Percentiles rank a stretch among this genome's conserved stretches.
These are phyloP conservation scores for Orychophragmus violaceus DNA, from an alignment of 345 rosid species.

Conservation along the genomic window DNA sequence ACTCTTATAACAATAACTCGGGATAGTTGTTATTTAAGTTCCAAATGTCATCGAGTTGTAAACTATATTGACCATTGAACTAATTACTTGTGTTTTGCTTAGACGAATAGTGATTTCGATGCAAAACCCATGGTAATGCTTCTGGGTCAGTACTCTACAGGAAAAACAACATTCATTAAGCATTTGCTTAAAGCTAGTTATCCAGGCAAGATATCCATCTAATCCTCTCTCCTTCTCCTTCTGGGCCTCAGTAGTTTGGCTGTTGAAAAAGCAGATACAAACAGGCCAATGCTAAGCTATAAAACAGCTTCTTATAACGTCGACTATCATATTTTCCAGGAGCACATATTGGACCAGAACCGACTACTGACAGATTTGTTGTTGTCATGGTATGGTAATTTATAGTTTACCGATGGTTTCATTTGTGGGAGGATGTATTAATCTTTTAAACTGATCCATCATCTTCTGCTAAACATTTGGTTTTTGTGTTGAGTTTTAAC, in stretches of 20 bases:
- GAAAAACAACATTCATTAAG: slow-evolving; percentile 95
- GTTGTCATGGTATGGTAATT: slow-evolving; percentile 73
- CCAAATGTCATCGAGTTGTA: neutral
- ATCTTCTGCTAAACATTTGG: neutral
- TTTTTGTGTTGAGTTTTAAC: neutral
- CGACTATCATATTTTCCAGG: slow-evolving; percentile 45
- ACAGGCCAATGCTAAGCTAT: neutral
- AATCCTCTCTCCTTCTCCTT: neutral
- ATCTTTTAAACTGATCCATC: neutral
- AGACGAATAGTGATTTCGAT: slow-evolving; percentile 91
- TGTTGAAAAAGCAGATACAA: neutral
- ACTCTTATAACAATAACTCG: neutral
- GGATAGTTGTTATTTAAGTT: slow-evolving; percentile 12
- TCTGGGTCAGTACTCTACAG: slow-evolving; percentile 96
- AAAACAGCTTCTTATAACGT: neutral
- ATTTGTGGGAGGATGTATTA: neutral
- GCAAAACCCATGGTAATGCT: slow-evolving; percentile 99
- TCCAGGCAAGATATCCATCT: slow-evolving; percentile 53
- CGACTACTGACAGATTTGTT: slow-evolving; percentile 97
- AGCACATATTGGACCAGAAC: slow-evolving; percentile 98
- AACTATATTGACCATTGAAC: slow-evolving; percentile 5
- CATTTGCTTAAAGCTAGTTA: slow-evolving; percentile 78
- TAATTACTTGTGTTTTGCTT: slow-evolving; percentile 20
- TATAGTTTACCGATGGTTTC: neutral
- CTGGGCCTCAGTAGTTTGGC: neutral